Percentiles rank a stretch among this genome's conserved stretches.
These are phyloP conservation scores for Coemansia sp. DNA, from an alignment of 192 early-diverging fungal species.

Conservation along the genomic window DNA sequence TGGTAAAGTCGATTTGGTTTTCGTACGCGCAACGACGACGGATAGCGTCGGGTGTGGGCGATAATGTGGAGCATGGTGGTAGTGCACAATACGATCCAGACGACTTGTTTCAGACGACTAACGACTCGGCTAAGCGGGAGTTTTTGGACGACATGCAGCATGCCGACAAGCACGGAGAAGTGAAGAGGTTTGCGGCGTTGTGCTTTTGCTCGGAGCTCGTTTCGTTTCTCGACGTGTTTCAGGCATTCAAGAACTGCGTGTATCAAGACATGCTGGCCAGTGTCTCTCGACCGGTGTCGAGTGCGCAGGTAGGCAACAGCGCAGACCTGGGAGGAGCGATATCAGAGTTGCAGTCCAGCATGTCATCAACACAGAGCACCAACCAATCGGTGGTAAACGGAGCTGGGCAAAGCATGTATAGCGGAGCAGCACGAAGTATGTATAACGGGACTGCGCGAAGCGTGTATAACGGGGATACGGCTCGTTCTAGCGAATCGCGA, in stretches of 20 bases:
- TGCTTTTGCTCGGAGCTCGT: conserved; percentile 46
- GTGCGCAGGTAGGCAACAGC: neutral
- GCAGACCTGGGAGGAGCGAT: neutral
- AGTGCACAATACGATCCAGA: neutral
- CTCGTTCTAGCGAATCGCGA: conserved; percentile 2
- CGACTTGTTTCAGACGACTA: neutral
- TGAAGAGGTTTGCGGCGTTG: conserved; percentile 23
- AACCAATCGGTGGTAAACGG: too few relatives aligned
- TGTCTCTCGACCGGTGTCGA: neutral
- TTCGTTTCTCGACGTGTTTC: conserved; percentile 40
- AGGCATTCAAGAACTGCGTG: conserved; percentile 33
- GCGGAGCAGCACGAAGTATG: too few relatives aligned
- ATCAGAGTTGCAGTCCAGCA: neutral
- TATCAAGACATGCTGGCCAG: conserved; percentile 10
- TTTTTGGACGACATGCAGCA: conserved; percentile 29
- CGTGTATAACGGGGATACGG: neutral
- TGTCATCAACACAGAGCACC: neutral
- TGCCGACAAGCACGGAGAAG: conserved; percentile 18
- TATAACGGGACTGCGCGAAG: neutral
- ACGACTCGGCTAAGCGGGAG: conserved; percentile 7
- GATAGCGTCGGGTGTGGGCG: neutral
- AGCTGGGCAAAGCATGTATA: too few relatives aligned
- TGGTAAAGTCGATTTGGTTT: conserved; percentile 29
- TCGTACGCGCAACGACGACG: conserved; percentile 1
- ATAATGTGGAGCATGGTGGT: neutral